Conservation (phyloP, 768 basidiomycete species). For the Infundibulicybe gibba region DNA sequence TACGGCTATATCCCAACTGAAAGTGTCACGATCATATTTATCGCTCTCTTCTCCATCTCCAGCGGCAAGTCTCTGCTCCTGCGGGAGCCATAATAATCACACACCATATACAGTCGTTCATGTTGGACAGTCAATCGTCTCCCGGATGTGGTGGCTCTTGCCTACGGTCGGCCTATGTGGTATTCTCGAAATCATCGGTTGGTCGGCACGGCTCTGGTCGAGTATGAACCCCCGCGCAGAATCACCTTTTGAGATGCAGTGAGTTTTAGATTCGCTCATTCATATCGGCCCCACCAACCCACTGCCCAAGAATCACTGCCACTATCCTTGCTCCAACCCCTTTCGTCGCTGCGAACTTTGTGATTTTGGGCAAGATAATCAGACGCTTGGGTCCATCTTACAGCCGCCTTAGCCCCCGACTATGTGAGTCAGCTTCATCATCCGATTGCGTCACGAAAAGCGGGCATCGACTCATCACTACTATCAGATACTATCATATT, state of each 20-base stretch:
- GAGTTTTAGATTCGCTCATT: constrained; percentile 2
- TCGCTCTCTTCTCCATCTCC: constrained; percentile 34
- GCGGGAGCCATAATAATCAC: background rate
- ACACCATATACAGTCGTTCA: constrained; percentile 12
- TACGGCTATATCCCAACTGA: constrained; percentile 22
- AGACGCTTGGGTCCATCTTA: constrained; percentile 38
- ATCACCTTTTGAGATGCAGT: constrained; percentile 17
- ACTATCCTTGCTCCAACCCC: constrained; percentile 58
- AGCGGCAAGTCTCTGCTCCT: constrained; percentile 20
- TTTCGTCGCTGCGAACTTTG: constrained; percentile 56
- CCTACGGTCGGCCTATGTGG: constrained; percentile 18
- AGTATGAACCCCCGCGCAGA: constrained; percentile 7
- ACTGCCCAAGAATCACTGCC: constrained; percentile 34
- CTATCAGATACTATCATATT: constrained; percentile 40
- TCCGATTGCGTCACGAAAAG: background rate
- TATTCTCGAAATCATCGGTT: constrained; percentile 16
- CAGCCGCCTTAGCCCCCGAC: constrained; percentile 38
- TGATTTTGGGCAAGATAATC: constrained; percentile 50
- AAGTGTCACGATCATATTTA: constrained; percentile 18
- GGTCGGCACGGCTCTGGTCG: constrained; percentile 16
- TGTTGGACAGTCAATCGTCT: constrained; percentile 10
- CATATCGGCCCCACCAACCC: background rate
- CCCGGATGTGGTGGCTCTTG: constrained; percentile 19
- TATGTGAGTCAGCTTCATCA: constrained; percentile 28
- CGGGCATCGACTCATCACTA: background rate